A percentile compares a stretch with the other conserved stretches of the same genome.
These are phyloP conservation scores for Umbelopsis ramanniana DNA, from an alignment of 192 early-diverging fungal genomes.

Conservation along the genomic window DNA sequence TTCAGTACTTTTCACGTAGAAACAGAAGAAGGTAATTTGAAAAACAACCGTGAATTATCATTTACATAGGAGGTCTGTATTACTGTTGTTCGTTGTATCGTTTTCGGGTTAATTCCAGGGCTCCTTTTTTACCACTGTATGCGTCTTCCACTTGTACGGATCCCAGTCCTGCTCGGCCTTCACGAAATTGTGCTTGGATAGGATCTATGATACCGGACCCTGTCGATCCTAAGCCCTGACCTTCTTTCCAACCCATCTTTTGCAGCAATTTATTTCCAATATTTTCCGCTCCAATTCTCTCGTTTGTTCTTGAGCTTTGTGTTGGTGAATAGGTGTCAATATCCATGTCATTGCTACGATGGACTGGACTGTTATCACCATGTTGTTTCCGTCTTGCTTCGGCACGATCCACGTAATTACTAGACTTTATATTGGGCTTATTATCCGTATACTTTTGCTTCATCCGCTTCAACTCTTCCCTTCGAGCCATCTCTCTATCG, in stretches of 20 bases:
- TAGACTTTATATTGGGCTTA: background rate
- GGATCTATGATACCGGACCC: constrained; percentile 89
- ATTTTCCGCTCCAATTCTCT: constrained; percentile 60
- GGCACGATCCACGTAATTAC: constrained; percentile 31
- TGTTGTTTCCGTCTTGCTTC: constrained; percentile 19
- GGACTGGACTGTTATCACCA: background rate
- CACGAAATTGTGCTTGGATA: constrained; percentile 73
- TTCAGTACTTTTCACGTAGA: background rate
- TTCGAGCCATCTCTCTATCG: constrained; percentile 35
- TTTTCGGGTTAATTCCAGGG: background rate
- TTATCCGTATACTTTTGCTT: constrained; percentile 30
- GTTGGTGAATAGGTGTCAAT: background rate
- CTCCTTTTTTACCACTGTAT: background rate
- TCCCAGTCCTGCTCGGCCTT: constrained; percentile 51
- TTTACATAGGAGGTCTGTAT: background rate
- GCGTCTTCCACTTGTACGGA: background rate
- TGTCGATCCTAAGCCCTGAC: constrained; percentile 66
- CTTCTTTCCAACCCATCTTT: constrained; percentile 75
- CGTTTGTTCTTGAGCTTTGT: constrained; percentile 16
- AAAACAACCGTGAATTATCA: too few relatives aligned
- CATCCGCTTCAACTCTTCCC: constrained; percentile 36
- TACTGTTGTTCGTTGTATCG: background rate
- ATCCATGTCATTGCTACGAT: background rate
- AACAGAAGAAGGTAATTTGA: background rate
- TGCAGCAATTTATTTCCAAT: constrained; percentile 62